Evolutionary conservation across 345 rosid species (phyloP), one percentile per base, ranked within the genome.

Genomic region (Linum usitatissimum): DNA sequence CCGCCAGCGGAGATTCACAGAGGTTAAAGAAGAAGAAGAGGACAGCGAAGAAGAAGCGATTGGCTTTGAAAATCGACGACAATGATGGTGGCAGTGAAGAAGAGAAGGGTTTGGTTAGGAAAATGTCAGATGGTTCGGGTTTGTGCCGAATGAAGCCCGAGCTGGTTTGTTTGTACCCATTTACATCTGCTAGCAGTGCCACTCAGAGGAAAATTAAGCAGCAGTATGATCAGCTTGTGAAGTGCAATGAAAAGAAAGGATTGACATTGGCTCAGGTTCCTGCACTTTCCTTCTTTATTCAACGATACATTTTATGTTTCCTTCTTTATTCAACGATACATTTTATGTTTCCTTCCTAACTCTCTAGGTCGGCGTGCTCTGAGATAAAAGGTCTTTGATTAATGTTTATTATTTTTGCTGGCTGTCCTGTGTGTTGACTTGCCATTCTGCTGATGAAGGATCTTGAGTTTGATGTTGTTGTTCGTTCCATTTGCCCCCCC

Each of bases 171-270:
- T 64, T 84, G 48, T 91, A 83, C 70, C 97, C 96, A 7, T 83
- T 88, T 61, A 91, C 96, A 2, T 84, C 96, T 8, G 78, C 87
- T 38, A 75, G 83, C 59, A 91, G 97, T 69, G 91, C 96, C 6
- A 91, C 87, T 9, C 97, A 91, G 81, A 88, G 93, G 85, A 88
- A 83, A 84, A 91, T 91, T 71, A 91, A 91, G 77, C 94, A 80
- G 68, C 94, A 86, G 55, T 91, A 84, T 64, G 94, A 84, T 68
- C 84, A 83, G 60, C 85, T 91, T 57, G 89, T 91, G 21, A 80
- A 80, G 81, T 84, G 85, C 68, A 78, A 83, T 65, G 82, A 75
- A 64, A 79, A 63, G 67, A 81, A 83, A 56, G 89, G 86, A 71
- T 73, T 91, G 76, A 87, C 97, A 6, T 68, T 87, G 15, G 80